These are phyloP conservation scores for Beta corolliflora DNA, from an alignment of 179 eudicot species.

Conservation along the genomic window DNA sequence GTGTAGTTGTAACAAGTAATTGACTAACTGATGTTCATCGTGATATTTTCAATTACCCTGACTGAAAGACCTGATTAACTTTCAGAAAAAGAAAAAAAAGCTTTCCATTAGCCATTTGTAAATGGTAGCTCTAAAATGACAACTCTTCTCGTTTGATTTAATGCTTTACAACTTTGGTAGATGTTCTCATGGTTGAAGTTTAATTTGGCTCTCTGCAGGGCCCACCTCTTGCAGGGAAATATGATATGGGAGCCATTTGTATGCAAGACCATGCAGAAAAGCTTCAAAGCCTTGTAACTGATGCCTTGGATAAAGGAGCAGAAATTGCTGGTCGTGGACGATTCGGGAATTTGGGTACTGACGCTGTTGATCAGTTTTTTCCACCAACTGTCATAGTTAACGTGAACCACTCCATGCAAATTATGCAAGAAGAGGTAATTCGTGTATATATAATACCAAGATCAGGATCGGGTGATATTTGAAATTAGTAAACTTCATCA, in stretches of 20 bases:
- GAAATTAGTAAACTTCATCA: background rate
- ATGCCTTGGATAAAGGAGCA: conserved; percentile 95
- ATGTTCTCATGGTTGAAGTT: conserved; percentile 6
- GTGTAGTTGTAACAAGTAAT: conserved; percentile 1
- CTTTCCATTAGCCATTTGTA: background rate
- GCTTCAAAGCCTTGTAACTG: conserved; percentile 89
- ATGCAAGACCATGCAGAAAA: conserved; percentile 97
- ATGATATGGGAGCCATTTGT: conserved; percentile 99
- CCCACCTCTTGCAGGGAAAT: conserved; percentile 88
- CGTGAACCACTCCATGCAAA: conserved; percentile 86
- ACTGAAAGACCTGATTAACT: background rate
- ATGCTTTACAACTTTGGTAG: background rate
- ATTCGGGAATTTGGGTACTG: conserved; percentile 91
- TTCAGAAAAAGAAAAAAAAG: too few relatives aligned
- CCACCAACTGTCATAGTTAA: conserved; percentile 90
- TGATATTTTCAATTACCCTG: background rate
- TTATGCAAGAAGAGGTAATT: conserved; percentile 97
- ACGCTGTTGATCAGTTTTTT: conserved; percentile 96
- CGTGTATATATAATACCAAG: background rate
- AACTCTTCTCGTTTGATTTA: background rate
- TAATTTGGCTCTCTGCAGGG: conserved; percentile 54
- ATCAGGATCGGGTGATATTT: background rate
- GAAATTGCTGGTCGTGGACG: conserved; percentile 90
- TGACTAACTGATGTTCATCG: too few relatives aligned
- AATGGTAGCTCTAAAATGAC: background rate